Evolutionary conservation across 129 eudicot species (phyloP), one percentile per base, ranked within the genome.

Genomic region (Escallonia rubra): DNA sequence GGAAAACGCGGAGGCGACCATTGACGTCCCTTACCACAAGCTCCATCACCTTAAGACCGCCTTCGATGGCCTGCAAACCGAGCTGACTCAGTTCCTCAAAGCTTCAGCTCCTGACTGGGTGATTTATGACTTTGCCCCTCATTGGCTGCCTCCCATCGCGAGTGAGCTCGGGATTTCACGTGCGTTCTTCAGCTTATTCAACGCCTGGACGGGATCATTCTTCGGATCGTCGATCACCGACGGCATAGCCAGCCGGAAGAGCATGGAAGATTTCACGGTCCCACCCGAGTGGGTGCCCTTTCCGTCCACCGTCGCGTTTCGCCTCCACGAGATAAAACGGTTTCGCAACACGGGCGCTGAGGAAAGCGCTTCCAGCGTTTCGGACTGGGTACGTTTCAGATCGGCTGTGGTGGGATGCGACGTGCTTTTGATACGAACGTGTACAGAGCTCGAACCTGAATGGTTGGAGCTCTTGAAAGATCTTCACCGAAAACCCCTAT

Each of bases 51-150:
- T 66, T 5, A 66, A 66, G 38, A 23, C 3, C 2, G 70, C 70
- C 59, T 66, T 54, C 23, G 59, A 54, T 2, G 12, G 12, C 8
- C 43, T 38, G 13, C 13, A 40, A 59, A 40, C 56, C 64, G 54
- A 68, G 70, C 5, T 61, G 6, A 4, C 57, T 0, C 34, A 57
- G 51, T 69, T 76, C 47, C 67, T 76, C 44, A 13, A 58, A 65
- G 15, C 67, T 46, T 34, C 71, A 51, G 58, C 72, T 3, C 81
- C 81, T 15, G 57, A 76, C 41, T 76, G 81, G 76, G 43, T 76
- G 13, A 42, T 75, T 7, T 70, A 6, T 41, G 81, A 76, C 64
- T 70, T 76, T 44, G 5, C 6, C 8, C 43, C 52, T 4, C 64
- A 59, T 43, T 59, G 63, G 63, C 41, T 59, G 8, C 43, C 43